Evolutionary conservation across 2,329 filamentous ascomycete species (phyloP).

Genomic region (Tolypocladium album): DNA sequence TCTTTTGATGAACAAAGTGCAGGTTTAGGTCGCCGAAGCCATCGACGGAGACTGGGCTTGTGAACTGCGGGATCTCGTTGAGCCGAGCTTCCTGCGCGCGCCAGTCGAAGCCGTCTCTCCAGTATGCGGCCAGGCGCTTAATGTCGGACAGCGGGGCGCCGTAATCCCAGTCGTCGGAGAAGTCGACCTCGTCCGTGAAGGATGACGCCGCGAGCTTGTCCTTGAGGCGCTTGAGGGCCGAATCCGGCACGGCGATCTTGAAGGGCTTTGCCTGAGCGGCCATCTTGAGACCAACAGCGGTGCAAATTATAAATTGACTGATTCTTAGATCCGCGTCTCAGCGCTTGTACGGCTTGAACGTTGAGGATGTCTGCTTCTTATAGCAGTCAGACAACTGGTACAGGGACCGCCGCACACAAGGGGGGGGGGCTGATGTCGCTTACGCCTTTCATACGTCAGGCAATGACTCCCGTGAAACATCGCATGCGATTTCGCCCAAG

Average conservation of each 20-base stretch:
- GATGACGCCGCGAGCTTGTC: conserved; percentile 18
- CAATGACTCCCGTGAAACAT: neutral
- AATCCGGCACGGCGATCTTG: conserved; percentile 22
- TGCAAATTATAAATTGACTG: neutral
- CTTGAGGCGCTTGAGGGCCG: conserved; percentile 16
- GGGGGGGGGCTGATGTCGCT: neutral
- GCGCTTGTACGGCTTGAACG: no score
- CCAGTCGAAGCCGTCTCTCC: conserved; percentile 47
- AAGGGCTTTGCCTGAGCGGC: conserved; percentile 17
- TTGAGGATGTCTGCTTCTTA: neutral
- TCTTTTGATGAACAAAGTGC: conserved; percentile 53
- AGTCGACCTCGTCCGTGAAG: conserved; percentile 17
- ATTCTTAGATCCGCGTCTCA: neutral
- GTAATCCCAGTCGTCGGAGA: conserved; percentile 21
- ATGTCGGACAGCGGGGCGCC: conserved; percentile 21
- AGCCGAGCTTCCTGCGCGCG: conserved; percentile 45
- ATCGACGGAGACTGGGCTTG: conserved; percentile 37
- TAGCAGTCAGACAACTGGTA: neutral
- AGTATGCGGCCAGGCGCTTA: conserved; percentile 23
- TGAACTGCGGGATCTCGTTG: conserved; percentile 49
- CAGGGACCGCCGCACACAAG: neutral
- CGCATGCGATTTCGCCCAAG: neutral
- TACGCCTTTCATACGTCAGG: neutral
- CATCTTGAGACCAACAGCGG: neutral
- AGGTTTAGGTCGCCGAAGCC: conserved; percentile 49